A percentile compares a stretch with the other conserved stretches of the same genome.
phyloP scores from a whole-genome alignment of 2,329 filamentous ascomycete species.

The Teratosphaeria pseudoeucalypti region DNA sequence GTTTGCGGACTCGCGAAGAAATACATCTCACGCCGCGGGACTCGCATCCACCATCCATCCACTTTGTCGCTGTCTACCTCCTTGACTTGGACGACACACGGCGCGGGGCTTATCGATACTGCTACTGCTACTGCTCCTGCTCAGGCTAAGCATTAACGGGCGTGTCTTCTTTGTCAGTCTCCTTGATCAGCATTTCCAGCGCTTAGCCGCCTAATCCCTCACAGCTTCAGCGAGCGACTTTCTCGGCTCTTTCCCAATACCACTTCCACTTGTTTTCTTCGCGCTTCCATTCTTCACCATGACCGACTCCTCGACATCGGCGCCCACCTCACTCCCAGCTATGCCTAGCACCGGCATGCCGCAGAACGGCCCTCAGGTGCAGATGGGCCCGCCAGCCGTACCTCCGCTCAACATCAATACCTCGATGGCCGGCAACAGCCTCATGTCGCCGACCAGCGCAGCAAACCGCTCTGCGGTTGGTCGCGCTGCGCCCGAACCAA shows the following conservation, averaged over 20 bases:
- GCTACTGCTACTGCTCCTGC: background rate
- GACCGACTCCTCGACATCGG: slow-evolving; percentile 60
- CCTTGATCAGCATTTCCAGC: background rate
- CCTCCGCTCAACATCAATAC: slow-evolving; percentile 75
- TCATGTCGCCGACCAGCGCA: slow-evolving; percentile 77
- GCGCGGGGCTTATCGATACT: background rate
- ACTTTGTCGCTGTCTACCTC: background rate
- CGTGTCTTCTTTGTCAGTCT: background rate
- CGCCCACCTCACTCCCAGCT: slow-evolving; percentile 57
- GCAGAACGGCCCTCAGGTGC: slow-evolving; percentile 62
- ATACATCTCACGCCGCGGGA: background rate
- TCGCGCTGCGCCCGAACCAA: slow-evolving; percentile 90
- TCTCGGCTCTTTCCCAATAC: slow-evolving; percentile 7
- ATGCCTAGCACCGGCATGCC: slow-evolving; percentile 58
- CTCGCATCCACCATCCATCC: background rate
- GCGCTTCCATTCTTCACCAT: slow-evolving; percentile 44
- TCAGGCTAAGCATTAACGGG: background rate
- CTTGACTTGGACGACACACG: background rate
- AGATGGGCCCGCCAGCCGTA: slow-evolving; percentile 52
- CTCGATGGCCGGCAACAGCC: slow-evolving; percentile 36
- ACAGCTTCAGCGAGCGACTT: background rate
- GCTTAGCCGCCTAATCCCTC: background rate
- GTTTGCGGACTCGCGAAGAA: background rate
- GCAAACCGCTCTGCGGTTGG: slow-evolving; percentile 40
- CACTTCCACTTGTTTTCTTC: slow-evolving; percentile 16